Percentiles rank a stretch among this genome's conserved stretches.
Conservation (phyloP, 2,329 filamentous ascomycete genomes). For the Aspergillus novoparasiticus region DNA sequence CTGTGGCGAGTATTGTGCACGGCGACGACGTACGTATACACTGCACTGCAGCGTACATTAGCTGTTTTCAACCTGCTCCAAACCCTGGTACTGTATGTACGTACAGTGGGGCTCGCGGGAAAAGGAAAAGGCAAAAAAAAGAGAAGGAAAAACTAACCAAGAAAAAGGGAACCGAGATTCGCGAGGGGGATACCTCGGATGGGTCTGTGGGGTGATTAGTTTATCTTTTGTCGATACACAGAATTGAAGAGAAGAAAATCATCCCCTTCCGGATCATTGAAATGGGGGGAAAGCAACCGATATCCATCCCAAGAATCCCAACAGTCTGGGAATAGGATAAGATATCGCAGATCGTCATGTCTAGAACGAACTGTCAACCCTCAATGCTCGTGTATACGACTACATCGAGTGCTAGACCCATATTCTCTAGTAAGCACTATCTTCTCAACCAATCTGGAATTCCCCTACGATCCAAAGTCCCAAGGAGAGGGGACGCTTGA, state of each 20-base stretch:
- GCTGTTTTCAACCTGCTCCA: background rate
- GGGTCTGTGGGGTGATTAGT: background rate
- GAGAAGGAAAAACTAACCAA: background rate
- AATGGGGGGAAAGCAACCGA: background rate
- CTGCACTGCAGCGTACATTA: background rate
- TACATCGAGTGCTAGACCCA: background rate
- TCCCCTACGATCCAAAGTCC: background rate
- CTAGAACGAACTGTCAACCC: background rate
- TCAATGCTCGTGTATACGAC: background rate
- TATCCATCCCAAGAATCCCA: background rate
- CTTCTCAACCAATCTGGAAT: background rate
- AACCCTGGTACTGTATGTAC: background rate
- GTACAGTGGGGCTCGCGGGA: background rate
- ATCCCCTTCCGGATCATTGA: background rate
- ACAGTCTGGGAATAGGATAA: background rate
- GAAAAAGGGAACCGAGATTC: background rate
- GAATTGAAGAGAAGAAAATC: background rate
- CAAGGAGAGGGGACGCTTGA: background rate
- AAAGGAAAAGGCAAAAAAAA: background rate
- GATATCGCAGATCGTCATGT: background rate
- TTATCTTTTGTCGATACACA: background rate
- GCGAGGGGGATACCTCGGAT: background rate
- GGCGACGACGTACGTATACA: background rate
- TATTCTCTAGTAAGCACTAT: background rate
- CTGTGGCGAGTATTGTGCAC: background rate